A percentile compares a stretch with the other conserved stretches of the same genome.
Conservation (phyloP, 805 yeast genomes). For the Myxozyma lipomycoides region DNA sequence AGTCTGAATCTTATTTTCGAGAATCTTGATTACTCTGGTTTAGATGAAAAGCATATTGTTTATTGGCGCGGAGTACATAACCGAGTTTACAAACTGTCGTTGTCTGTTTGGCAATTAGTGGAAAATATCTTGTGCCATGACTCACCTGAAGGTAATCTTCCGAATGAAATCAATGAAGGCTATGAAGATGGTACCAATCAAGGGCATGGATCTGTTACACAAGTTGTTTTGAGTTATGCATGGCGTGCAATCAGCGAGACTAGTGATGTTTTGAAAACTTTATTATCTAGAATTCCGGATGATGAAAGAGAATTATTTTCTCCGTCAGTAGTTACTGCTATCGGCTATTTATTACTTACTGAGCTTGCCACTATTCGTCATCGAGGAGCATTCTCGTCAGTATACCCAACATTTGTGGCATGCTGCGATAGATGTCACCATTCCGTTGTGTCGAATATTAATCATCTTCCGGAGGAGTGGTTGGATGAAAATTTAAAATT, state of each 20-base stretch:
- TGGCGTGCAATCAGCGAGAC: slow-evolving; percentile 86
- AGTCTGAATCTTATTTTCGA: slow-evolving; percentile 50
- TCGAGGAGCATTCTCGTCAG: slow-evolving; percentile 87
- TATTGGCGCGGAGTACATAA: slow-evolving; percentile 4
- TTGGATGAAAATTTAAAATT: slow-evolving; percentile 50
- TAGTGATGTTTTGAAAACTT: slow-evolving; percentile 48
- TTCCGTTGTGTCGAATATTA: slow-evolving; percentile 32
- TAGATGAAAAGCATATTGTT: background rate
- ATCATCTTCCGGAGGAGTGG: slow-evolving; percentile 53
- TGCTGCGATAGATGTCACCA: slow-evolving; percentile 56
- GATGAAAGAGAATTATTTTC: slow-evolving; percentile 27
- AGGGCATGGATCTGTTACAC: slow-evolving; percentile 39
- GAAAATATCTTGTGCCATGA: slow-evolving; percentile 57
- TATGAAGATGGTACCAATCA: slow-evolving; percentile 30
- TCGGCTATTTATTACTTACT: slow-evolving; percentile 55
- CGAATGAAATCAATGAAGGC: slow-evolving; percentile 38
- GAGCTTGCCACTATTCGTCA: slow-evolving; percentile 77
- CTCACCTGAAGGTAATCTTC: slow-evolving; percentile 65
- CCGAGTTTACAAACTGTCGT: slow-evolving; percentile 25
- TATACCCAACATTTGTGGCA: slow-evolving; percentile 72
- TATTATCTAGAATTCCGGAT: slow-evolving; percentile 40
- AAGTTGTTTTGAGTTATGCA: slow-evolving; percentile 56
- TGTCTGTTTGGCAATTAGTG: slow-evolving; percentile 45
- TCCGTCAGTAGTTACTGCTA: slow-evolving; percentile 33
- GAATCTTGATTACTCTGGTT: slow-evolving; percentile 26